Evolutionary conservation across 371 early-diverging fungal genomes (phyloP).

Genomic region (Rhizopus sp.): DNA sequence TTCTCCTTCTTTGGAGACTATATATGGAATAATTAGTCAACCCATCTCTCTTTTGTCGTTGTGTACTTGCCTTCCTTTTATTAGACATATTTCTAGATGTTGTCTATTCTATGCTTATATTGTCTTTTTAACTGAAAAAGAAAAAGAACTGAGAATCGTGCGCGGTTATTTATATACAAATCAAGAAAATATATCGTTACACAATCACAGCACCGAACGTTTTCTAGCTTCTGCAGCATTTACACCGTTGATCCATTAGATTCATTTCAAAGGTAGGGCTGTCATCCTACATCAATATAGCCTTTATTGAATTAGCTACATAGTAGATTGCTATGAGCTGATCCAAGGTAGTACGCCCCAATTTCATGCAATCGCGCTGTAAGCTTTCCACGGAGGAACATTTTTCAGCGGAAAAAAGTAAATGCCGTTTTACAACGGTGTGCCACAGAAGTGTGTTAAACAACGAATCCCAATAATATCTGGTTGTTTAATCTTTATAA

Average conservation of each 20-base stretch:
- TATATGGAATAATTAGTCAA: neutral
- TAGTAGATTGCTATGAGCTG: too few species aligned
- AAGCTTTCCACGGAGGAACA: neutral
- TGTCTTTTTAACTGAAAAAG: neutral
- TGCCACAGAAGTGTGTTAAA: neutral
- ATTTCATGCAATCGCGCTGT: too few species aligned
- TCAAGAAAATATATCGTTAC: neutral
- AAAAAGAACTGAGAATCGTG: neutral
- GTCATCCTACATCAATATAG: too few species aligned
- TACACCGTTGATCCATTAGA: too few species aligned
- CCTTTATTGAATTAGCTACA: too few species aligned
- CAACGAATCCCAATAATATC: neutral
- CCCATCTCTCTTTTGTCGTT: neutral
- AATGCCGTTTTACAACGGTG: neutral
- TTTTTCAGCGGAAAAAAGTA: conserved; percentile 3
- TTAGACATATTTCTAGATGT: neutral
- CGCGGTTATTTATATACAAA: neutral
- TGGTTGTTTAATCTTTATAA: too few species aligned
- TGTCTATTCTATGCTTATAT: neutral
- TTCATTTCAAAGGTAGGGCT: neutral
- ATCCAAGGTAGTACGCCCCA: too few species aligned
- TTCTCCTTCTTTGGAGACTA: conserved; percentile 24
- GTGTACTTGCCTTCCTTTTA: neutral
- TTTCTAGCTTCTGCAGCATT: too few species aligned
- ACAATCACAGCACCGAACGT: neutral